Conservation (phyloP, 164 flowering plant species). For the Vitis amurensis region DNA sequence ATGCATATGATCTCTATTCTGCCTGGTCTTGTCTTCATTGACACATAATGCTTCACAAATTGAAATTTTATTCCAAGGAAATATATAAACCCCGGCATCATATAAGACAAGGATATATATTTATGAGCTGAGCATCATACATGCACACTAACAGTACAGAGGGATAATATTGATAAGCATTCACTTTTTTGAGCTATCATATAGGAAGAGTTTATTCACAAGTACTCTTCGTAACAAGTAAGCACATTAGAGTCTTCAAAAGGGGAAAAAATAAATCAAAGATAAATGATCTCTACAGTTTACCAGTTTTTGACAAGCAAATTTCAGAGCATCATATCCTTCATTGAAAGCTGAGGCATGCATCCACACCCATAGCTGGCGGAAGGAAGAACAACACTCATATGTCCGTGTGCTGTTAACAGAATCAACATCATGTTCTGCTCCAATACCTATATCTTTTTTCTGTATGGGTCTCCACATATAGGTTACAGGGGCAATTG, state of each 20-base stretch:
- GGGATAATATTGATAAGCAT: too few relatives aligned
- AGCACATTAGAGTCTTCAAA: too few relatives aligned
- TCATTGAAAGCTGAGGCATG: conserved; percentile 78
- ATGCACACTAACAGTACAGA: too few relatives aligned
- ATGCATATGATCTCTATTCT: not conserved
- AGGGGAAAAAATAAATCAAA: not conserved
- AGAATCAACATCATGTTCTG: conserved; percentile 11
- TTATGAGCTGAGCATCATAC: too few relatives aligned
- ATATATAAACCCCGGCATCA: too few relatives aligned
- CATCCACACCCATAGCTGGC: conserved; percentile 85
- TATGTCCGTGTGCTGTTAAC: conserved; percentile 3
- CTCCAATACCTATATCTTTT: conserved; percentile 15
- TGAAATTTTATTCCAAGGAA: too few relatives aligned
- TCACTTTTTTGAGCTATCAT: too few relatives aligned
- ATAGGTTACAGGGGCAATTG: conserved; percentile 81
- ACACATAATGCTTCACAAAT: too few relatives aligned
- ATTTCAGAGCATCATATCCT: conserved; percentile 60
- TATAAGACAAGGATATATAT: too few relatives aligned
- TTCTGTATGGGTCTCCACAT: conserved; percentile 73
- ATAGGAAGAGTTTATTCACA: too few relatives aligned
- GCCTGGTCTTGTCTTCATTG: too few relatives aligned
- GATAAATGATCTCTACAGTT: not conserved
- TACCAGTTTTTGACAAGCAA: conserved; percentile 71
- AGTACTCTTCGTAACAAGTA: too few relatives aligned
- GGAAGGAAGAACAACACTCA: conserved; percentile 24